These are phyloP conservation scores for Larix sibirica DNA, from an alignment of 83 land plant genomes.

Conservation along the genomic window DNA sequence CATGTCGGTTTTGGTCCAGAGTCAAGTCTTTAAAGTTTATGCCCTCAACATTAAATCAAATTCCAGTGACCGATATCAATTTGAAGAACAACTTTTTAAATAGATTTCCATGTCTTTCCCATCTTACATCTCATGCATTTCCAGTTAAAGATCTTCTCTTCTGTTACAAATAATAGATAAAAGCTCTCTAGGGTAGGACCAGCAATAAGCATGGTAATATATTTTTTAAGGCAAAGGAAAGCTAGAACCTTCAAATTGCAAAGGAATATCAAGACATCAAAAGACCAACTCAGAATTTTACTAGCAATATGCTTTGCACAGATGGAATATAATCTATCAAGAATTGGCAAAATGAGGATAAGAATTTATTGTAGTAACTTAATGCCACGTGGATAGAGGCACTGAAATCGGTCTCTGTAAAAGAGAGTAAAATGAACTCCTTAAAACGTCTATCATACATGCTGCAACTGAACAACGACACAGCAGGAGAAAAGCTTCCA, in stretches of 20 bases:
- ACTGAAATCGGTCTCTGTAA: not conserved
- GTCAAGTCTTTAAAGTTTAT: not conserved
- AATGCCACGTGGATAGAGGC: not conserved
- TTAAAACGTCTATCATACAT: too few species aligned
- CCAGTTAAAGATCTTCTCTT: not conserved
- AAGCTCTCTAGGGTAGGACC: not conserved
- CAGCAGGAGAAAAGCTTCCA: not conserved
- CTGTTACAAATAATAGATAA: not conserved
- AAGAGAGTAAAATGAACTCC: too few species aligned
- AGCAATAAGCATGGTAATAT: not conserved
- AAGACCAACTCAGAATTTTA: not conserved
- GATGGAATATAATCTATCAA: slow-evolving; percentile 1
- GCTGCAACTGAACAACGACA: not conserved
- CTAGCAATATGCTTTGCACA: not conserved
- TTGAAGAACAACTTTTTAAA: not conserved
- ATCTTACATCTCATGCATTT: not conserved
- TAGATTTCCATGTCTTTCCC: not conserved
- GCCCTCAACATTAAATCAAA: not conserved
- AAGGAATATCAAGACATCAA: not conserved
- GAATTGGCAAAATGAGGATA: too few species aligned
- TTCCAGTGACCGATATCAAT: not conserved
- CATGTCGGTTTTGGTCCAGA: not conserved
- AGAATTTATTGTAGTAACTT: too few species aligned
- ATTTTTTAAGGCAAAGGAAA: not conserved
- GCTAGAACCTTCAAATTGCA: not conserved